phyloP scores from a whole-genome alignment of 371 early-diverging fungal genomes.

The Circinella umbellata region DNA sequence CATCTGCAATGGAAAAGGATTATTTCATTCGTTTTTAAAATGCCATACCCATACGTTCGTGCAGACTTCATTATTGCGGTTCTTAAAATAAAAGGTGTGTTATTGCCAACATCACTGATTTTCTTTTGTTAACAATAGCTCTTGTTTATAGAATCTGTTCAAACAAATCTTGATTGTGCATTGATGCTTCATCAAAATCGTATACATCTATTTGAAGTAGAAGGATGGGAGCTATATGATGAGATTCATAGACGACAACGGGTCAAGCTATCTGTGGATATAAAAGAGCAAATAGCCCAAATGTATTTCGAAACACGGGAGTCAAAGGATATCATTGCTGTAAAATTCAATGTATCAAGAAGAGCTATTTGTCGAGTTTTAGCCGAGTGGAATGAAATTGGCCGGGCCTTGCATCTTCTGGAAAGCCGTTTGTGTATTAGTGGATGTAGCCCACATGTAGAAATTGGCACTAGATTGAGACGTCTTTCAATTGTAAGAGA shows the following conservation, averaged over 20 bases:
- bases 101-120: not conserved
- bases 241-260: not conserved
- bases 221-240: not conserved
- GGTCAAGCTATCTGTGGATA: not conserved
- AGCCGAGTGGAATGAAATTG: not conserved
- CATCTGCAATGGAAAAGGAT: not conserved
- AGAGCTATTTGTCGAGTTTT: not conserved
- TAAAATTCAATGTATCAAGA: not conserved
- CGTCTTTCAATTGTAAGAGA: no score
- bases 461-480: no score
- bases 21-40: not conserved
- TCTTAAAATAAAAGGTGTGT: not conserved
- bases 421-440: not conserved
- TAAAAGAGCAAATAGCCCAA: not conserved
- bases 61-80: not conserved
- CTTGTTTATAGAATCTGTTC: not conserved
- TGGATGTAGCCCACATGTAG: no score
- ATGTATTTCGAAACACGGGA: not conserved
- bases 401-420: not conserved
- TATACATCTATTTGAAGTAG: not conserved
- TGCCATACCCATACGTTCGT: not conserved
- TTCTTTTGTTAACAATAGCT: conserved; percentile 4
- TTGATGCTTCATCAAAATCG: not conserved
- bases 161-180: not conserved
- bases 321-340: not conserved